Evolutionary conservation across 1,139 yeast species (phyloP).

Genomic region (Taphrina deformans): DNA sequence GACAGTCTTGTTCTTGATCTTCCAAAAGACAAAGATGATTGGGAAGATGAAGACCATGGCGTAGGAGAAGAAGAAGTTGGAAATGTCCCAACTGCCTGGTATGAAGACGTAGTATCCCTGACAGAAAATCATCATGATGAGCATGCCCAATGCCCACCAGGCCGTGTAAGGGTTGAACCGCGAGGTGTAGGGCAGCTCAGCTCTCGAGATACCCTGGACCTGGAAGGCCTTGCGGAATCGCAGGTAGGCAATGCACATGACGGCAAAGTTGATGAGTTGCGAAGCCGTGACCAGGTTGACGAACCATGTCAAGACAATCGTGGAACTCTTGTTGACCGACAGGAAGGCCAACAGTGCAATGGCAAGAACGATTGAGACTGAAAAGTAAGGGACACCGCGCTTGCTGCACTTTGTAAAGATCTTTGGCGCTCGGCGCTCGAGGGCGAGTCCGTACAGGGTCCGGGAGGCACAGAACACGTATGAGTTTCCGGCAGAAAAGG

Average conservation of each 20-base stretch:
- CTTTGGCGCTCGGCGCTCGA: conserved; percentile 62
- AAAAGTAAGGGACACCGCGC: conserved; percentile 58
- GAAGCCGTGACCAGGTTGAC: conserved; percentile 71
- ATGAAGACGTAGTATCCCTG: conserved; percentile 66
- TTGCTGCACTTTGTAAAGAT: conserved; percentile 57
- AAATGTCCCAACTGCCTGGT: conserved; percentile 52
- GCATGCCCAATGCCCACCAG: conserved; percentile 48
- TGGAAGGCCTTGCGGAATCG: conserved; percentile 39
- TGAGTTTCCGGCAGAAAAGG: conserved; percentile 72
- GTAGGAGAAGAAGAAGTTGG: conserved; percentile 55
- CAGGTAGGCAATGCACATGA: conserved; percentile 52
- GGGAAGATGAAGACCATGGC: conserved; percentile 52
- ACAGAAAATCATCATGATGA: conserved; percentile 63
- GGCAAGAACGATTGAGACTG: conserved; percentile 51
- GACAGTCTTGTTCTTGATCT: conserved; percentile 18
- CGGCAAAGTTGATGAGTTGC: conserved; percentile 55
- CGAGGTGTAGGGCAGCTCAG: conserved; percentile 46
- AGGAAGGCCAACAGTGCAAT: conserved; percentile 60
- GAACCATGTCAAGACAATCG: conserved; percentile 76
- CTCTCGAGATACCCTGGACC: conserved; percentile 37
- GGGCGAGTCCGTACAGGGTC: conserved; percentile 60
- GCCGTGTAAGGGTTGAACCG: conserved; percentile 61
- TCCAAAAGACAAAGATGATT: conserved; percentile 50
- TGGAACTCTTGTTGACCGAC: conserved; percentile 64
- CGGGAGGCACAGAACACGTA: conserved; percentile 65